Percentiles rank a stretch among this genome's conserved stretches.
These are phyloP conservation scores for Musa schizocarpa DNA, from an alignment of 176 grass and related monocot genomes.

Conservation along the genomic window DNA sequence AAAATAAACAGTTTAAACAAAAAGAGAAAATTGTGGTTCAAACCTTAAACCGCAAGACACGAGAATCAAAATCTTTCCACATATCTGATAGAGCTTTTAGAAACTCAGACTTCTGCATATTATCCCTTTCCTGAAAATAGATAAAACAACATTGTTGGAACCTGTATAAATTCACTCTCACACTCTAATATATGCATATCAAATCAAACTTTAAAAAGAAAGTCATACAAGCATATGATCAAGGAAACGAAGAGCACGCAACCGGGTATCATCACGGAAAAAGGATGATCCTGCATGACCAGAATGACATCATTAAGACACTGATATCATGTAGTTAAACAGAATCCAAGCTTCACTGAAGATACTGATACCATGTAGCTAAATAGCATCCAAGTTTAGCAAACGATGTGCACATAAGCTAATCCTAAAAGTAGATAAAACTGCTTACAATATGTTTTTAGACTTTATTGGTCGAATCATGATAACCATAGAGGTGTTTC, in stretches of 20 bases:
- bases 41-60: constrained; percentile 95
- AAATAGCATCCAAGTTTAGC: too few relatives aligned
- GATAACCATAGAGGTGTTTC: too few relatives aligned
- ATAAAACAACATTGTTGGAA: background rate
- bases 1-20: background rate
- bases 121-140: constrained; percentile 85
- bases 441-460: too few relatives aligned
- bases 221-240: constrained; percentile 94
- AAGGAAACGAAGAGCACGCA: constrained; percentile 98
- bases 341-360: background rate
- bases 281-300: constrained; percentile 75
- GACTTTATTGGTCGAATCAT: too few relatives aligned
- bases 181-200: constrained; percentile 3
- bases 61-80: constrained; percentile 98
- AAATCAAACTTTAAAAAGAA: constrained; percentile 7
- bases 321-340: constrained; percentile 4
- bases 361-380: background rate
- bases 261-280: constrained; percentile 88
- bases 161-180: background rate
- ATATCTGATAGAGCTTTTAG: constrained; percentile 94
- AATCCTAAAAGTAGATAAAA: too few relatives aligned
- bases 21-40: constrained; percentile 25
- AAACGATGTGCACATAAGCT: too few relatives aligned
- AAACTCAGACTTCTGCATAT: constrained; percentile 99
- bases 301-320: constrained; percentile 3